Evolutionary conservation across 331 rosid genomes (phyloP).

Genomic region (Malus hybrid): DNA sequence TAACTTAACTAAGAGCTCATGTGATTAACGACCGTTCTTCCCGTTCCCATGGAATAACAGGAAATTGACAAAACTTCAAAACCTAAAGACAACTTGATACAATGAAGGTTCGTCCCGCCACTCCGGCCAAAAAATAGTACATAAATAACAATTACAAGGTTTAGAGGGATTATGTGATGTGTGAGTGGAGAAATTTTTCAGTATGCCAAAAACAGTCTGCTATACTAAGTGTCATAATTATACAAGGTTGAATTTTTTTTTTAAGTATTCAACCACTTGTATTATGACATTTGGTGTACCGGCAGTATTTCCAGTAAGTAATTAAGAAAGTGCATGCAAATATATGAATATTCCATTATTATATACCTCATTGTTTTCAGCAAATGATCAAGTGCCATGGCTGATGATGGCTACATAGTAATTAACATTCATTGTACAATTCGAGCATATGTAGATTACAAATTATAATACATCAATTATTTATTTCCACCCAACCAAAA

Average conservation of each 20-base stretch:
- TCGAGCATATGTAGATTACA: neutral
- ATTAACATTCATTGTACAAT: neutral
- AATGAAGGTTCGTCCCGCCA: neutral
- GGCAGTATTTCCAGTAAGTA: no score
- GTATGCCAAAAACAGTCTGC: fast-evolving
- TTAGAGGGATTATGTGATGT: no score
- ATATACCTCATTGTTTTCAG: neutral
- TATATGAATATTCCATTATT: neutral
- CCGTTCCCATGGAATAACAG: neutral
- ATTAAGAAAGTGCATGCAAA: neutral
- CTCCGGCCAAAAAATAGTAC: no score
- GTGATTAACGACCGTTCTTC: neutral
- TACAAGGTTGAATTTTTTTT: no score
- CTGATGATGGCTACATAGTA: neutral
- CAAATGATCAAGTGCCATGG: neutral
- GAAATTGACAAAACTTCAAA: neutral
- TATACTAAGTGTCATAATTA: no score
- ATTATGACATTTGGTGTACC: no score
- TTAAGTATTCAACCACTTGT: no score
- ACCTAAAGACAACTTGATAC: neutral
- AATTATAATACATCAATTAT: neutral
- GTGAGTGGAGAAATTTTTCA: no score
- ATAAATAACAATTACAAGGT: no score
- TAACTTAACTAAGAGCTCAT: neutral
- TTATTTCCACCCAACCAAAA: neutral